Percentiles rank a stretch among this genome's conserved stretches.
These are phyloP conservation scores for Vigna angularis DNA, from an alignment of 306 rosid species.

Conservation along the genomic window DNA sequence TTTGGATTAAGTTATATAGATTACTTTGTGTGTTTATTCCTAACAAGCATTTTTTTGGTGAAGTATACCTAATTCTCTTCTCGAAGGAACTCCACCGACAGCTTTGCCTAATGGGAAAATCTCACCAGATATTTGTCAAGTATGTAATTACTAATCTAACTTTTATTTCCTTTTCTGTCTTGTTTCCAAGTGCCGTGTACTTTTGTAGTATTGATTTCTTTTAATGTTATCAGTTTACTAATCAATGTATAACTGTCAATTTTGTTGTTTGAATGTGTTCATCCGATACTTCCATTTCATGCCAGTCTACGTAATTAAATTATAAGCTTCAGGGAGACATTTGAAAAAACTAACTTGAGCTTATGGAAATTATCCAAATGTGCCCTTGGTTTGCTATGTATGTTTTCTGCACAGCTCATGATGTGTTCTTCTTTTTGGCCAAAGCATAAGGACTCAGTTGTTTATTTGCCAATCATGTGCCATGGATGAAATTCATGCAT, in stretches of 20 bases:
- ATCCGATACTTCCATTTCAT: conserved; percentile 9
- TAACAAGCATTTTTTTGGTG: conserved; percentile 46
- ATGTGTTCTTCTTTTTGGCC: conserved; percentile 19
- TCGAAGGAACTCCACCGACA: conserved; percentile 81
- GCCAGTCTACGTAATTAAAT: conserved; percentile 11
- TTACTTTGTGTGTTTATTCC: conserved; percentile 35
- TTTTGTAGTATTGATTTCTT: background rate
- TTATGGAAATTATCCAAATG: background rate
- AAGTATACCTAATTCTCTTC: conserved; percentile 79
- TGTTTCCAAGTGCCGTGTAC: conserved; percentile 34
- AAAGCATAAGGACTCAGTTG: conserved; percentile 6
- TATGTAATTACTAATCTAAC: conserved; percentile 54
- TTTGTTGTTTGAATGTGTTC: conserved; percentile 26
- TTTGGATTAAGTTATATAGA: conserved; percentile 20
- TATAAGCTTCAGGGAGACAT: background rate
- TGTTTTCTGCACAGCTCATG: background rate
- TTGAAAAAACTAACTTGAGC: background rate
- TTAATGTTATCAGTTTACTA: background rate
- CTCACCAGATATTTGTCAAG: conserved; percentile 68
- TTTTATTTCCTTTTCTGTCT: conserved; percentile 29
- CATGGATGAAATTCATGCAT: conserved; percentile 4
- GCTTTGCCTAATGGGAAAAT: conserved; percentile 59
- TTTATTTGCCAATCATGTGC: conserved; percentile 29
- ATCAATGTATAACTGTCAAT: conserved; percentile 24
- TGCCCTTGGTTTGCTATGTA: background rate